Evolutionary conservation across 805 yeast genomes (phyloP).

Genomic region (Lachancea sp.): DNA sequence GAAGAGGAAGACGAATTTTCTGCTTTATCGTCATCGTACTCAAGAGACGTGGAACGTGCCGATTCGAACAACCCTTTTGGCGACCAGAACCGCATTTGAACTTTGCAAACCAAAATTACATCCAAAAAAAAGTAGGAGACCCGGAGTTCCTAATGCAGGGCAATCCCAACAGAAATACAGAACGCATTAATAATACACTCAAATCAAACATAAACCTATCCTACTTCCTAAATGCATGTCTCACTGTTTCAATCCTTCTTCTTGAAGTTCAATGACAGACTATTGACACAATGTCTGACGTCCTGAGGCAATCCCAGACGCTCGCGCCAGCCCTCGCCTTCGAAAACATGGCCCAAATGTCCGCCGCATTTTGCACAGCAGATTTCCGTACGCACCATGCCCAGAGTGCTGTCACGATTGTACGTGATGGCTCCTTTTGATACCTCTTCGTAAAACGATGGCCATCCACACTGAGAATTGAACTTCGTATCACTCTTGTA

Average conservation of each 20-base stretch:
- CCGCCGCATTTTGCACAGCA: conserved; percentile 84
- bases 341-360: conserved; percentile 91
- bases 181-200: not conserved
- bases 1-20: conserved; percentile 30
- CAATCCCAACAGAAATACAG: no score
- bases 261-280: conserved; percentile 65
- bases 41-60: conserved; percentile 10
- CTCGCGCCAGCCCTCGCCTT: conserved; percentile 78
- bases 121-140: not conserved
- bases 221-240: not conserved
- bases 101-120: not conserved
- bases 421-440: conserved; percentile 69
- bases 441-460: conserved; percentile 81
- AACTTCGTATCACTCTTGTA: conserved; percentile 79
- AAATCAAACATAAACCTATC: not conserved
- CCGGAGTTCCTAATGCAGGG: no score
- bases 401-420: conserved; percentile 53
- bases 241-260: conserved; percentile 10
- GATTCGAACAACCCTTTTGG: conserved; percentile 45
- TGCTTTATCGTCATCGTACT: not conserved
- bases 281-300: conserved; percentile 92
- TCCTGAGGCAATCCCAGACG: conserved; percentile 51
- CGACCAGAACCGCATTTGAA: conserved; percentile 37
- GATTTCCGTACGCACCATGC: conserved; percentile 87
- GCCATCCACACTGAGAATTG: conserved; percentile 96